Evolutionary conservation across 257 asterid genomes (phyloP), one percentile per base, ranked within the genome.

Genomic region (Solanum piurae): DNA sequence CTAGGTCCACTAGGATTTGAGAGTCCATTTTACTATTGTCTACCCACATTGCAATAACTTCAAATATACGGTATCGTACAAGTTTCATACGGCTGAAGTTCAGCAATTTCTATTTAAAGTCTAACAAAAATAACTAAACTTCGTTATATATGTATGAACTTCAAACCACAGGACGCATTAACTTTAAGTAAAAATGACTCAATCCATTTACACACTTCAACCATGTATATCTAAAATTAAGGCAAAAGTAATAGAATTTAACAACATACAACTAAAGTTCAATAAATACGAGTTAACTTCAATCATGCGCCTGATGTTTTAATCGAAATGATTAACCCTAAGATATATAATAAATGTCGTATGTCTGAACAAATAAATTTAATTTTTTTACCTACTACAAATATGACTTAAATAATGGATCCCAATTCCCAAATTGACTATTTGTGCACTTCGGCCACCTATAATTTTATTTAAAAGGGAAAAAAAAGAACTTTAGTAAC

Each of bases 31-130:
- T 25, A 11, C 25, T 11, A 2, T n/a, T 5, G 10, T 14, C 12
- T 71, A 31, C 34, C 37, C 12, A 31, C 42, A 18, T 72, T 36
- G 42, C 20, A 33, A 33, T 20, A 72, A 16, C 25, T 72, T 72
- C 7, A 8, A 4, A 71, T 4, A 72, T 33, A 16, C 2, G 4
- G 0, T 31, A 9, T 33, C 4, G 7, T 33, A 72, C 13, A 2
- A 72, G 3, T 74, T 36, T 36, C 29, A 74, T 21, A 72, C 1
- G 5, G 0, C 0, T 37, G 20, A 73, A 73, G 9, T 73, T 73
- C 1, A 0, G 0, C 0, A 6, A 73, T 20, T 73, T 34, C 7
- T 73, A 2, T 9, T 5, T 3, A 20, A 36, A 74, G 20, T 74
- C 5, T 0, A n/a, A 21, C 3, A 10, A 23, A 73, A 73, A 73